Evolutionary conservation across 1,139 yeast genomes (phyloP).

Genomic region (Suhomyces bokatorum): DNA sequence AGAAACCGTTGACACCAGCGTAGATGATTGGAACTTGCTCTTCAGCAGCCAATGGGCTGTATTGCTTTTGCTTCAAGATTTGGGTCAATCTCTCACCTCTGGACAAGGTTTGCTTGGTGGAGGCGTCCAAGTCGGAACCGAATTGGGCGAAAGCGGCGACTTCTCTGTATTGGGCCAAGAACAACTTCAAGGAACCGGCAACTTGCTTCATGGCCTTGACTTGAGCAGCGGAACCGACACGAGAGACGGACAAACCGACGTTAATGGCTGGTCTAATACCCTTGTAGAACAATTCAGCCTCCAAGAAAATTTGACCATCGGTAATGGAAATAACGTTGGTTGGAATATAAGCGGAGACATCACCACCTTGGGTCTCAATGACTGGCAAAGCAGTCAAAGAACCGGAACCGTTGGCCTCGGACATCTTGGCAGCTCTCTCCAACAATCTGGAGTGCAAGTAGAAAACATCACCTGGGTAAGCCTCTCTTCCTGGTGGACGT

Average conservation of each 20-base stretch:
- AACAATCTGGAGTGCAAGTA: constrained; percentile 94
- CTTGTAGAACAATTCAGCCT: constrained; percentile 99
- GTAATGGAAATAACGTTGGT: constrained; percentile 97
- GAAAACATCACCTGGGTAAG: constrained; percentile 97
- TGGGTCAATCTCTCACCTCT: constrained; percentile 99
- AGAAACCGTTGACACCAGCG: constrained; percentile 99
- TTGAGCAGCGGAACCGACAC: constrained; percentile 99
- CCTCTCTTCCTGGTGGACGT: constrained; percentile 98
- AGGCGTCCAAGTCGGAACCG: constrained; percentile 99
- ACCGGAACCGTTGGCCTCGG: constrained; percentile 86
- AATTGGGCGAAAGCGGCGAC: constrained; percentile 99
- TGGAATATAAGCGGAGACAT: constrained; percentile 97
- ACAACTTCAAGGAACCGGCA: constrained; percentile 99
- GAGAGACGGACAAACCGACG: constrained; percentile 99
- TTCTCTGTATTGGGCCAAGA: constrained; percentile 99
- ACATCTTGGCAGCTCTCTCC: constrained; percentile 98
- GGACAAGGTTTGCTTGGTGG: constrained; percentile 97
- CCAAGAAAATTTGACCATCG: constrained; percentile 98
- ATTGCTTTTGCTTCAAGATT: constrained; percentile 97
- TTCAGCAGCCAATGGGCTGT: constrained; percentile 95
- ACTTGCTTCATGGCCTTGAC: constrained; percentile 99
- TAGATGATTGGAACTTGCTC: constrained; percentile 98
- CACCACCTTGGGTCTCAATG: constrained; percentile 99
- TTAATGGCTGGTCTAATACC: constrained; percentile 99
- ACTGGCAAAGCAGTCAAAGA: constrained; percentile 95